Conservation (phyloP, 2,329 filamentous ascomycete genomes). For the Daldinia eschscholtzii region DNA sequence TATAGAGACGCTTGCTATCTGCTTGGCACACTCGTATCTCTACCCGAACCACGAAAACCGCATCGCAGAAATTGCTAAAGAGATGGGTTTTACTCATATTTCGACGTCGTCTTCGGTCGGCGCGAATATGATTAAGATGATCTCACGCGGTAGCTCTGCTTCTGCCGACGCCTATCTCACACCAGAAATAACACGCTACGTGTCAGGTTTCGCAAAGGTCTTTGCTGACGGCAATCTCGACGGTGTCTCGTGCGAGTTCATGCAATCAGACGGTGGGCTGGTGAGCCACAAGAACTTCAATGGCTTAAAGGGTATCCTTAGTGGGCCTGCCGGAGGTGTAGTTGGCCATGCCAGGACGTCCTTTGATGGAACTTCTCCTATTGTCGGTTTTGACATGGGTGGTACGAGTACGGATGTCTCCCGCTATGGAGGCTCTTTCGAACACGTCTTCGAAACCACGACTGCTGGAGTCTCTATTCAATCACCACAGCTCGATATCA, state of each 20-base stretch:
- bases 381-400: conserved; percentile 83
- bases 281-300: conserved; percentile 73
- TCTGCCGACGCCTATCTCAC: conserved; percentile 46
- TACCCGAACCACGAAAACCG: conserved; percentile 74
- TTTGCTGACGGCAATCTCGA: conserved; percentile 40
- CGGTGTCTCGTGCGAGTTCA: conserved; percentile 50
- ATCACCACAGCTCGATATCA: conserved; percentile 83
- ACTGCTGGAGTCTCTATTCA: conserved; percentile 80
- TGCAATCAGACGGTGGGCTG: conserved; percentile 58
- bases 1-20: conserved; percentile 36
- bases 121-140: conserved; percentile 45
- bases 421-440: conserved; percentile 43
- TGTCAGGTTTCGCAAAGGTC: conserved; percentile 40
- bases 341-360: conserved; percentile 81
- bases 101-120: conserved; percentile 43
- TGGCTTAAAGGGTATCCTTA: conserved; percentile 77
- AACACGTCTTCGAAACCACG: conserved; percentile 52
- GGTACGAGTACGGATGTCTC: conserved; percentile 64
- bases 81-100: conserved; percentile 42
- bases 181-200: conserved; percentile 42
- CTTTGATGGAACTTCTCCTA: conserved; percentile 75
- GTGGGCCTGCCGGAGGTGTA: conserved; percentile 81
- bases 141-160: conserved; percentile 42
- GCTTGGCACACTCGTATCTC: conserved; percentile 73
- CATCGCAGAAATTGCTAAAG: conserved; percentile 69